A percentile compares a stretch with the other conserved stretches of the same genome.
These are phyloP conservation scores for Heracleum sosnowskyi DNA, from an alignment of 129 eudicot species.

Conservation along the genomic window DNA sequence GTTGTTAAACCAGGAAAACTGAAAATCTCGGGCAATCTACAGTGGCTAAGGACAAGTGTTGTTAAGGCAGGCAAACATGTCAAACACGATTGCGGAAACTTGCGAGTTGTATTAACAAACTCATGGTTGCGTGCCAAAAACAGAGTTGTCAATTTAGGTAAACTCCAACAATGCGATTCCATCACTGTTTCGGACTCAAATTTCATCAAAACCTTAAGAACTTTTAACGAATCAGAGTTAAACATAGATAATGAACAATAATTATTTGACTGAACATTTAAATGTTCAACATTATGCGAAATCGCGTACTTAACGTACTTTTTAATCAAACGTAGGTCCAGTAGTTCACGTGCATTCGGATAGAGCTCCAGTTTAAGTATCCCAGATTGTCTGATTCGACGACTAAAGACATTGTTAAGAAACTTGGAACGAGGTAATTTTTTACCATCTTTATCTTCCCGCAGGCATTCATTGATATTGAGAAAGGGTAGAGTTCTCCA, in stretches of 20 bases:
- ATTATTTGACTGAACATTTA: not conserved
- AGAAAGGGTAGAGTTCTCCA: not conserved
- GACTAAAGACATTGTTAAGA: not conserved
- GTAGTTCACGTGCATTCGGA: not conserved
- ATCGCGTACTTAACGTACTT: not conserved
- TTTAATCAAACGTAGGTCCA: not conserved
- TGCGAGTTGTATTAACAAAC: rapidly evolving
- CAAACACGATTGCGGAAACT: not conserved
- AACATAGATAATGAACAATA: not conserved
- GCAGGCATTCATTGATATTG: not conserved
- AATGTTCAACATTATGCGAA: not conserved
- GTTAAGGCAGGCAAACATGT: not conserved
- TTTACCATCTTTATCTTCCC: not conserved
- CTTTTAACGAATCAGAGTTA: not conserved
- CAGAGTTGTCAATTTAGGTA: not conserved
- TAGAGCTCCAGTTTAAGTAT: not conserved
- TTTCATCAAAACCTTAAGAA: not conserved
- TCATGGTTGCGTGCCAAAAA: not conserved
- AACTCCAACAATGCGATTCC: not conserved
- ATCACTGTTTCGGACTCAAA: not conserved
- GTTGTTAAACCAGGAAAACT: not conserved
- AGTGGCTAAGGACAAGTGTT: not conserved
- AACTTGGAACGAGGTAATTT: not conserved
- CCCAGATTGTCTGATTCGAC: not conserved
- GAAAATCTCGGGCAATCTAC: not conserved